A percentile compares a stretch with the other conserved stretches of the same genome.
These are phyloP conservation scores for Hemerocallis citrina DNA, from an alignment of 106 monocot genomes.

Conservation along the genomic window DNA sequence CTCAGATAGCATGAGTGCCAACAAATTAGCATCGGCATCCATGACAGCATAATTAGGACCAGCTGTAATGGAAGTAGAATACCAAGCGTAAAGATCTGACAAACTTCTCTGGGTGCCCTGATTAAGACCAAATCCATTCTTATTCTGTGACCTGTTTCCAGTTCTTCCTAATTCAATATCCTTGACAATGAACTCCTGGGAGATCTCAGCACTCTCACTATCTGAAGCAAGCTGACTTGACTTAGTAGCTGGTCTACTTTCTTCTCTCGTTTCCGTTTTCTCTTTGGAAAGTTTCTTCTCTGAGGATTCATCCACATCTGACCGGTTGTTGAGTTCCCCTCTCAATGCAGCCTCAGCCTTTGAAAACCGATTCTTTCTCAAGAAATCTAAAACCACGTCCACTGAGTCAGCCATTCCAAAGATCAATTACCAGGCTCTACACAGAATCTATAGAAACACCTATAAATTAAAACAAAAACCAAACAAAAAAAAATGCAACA, in stretches of 20 bases:
- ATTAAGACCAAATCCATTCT: conserved; percentile 18
- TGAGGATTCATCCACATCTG: conserved; percentile 28
- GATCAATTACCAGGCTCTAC: background rate
- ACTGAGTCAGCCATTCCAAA: conserved; percentile 60
- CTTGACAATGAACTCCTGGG: conserved; percentile 84
- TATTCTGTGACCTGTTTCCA: conserved; percentile 36
- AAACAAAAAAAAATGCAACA: too few species aligned
- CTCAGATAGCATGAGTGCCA: conserved; percentile 54
- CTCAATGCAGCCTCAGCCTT: conserved; percentile 82
- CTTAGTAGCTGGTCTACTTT: conserved; percentile 3
- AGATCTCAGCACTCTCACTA: conserved; percentile 24
- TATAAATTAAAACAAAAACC: too few species aligned
- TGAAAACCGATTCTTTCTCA: conserved; percentile 66
- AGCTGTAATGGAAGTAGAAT: conserved; percentile 15
- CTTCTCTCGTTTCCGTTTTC: conserved; percentile 15
- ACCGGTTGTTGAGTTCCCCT: conserved; percentile 45
- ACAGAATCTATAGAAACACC: conserved; percentile 3
- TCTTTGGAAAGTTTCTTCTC: conserved; percentile 24
- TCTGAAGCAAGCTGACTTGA: conserved; percentile 18
- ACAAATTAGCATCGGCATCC: conserved; percentile 23
- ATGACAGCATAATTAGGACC: background rate
- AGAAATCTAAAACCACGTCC: conserved; percentile 74
- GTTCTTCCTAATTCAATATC: conserved; percentile 66
- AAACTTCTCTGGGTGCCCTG: conserved; percentile 13
- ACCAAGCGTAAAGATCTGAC: conserved; percentile 81